phyloP scores from a whole-genome alignment of 1,284 basidiomycete genomes.

The Ganoderma meredithae region DNA sequence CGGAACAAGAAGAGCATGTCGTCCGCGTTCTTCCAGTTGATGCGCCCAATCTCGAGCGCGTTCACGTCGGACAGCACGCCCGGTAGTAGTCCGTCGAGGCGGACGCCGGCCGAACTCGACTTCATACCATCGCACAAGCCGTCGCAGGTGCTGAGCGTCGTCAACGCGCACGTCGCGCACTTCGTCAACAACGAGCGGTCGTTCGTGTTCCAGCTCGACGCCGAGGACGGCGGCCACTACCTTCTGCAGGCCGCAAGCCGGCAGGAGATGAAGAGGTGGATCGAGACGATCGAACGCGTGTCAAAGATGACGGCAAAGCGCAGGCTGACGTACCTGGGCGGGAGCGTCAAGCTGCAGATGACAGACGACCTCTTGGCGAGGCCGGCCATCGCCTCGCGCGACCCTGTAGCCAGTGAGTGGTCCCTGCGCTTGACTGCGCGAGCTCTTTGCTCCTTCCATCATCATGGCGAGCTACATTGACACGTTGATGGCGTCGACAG shows the following conservation, averaged over 20 bases:
- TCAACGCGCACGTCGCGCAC: slow-evolving; percentile 70
- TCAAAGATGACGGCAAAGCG: slow-evolving; percentile 77
- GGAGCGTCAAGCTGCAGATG: slow-evolving; percentile 71
- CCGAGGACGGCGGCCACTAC: slow-evolving; percentile 86
- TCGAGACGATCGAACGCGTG: slow-evolving; percentile 72
- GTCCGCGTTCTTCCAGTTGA: slow-evolving; percentile 79
- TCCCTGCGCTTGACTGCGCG: not conserved
- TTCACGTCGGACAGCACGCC: slow-evolving; percentile 68
- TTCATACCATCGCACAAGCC: slow-evolving; percentile 76
- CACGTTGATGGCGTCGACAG: slow-evolving; percentile 46
- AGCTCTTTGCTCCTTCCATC: not conserved
- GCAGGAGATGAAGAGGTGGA: slow-evolving; percentile 77
- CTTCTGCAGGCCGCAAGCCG: slow-evolving; percentile 75
- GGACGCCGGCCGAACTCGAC: slow-evolving; percentile 75
- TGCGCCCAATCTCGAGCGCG: slow-evolving; percentile 86
- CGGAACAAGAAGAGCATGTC: slow-evolving; percentile 86
- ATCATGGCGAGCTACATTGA: slow-evolving; percentile 12
- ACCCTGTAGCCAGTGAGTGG: slow-evolving; percentile 69
- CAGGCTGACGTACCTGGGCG: slow-evolving; percentile 81
- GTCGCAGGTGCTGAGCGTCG: slow-evolving; percentile 73
- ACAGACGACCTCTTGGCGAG: slow-evolving; percentile 73
- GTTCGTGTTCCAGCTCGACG: slow-evolving; percentile 81
- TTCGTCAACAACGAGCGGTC: slow-evolving; percentile 82
- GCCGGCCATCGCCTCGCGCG: slow-evolving; percentile 49
- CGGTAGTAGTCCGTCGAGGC: slow-evolving; percentile 52